Evolutionary conservation across 2,329 filamentous ascomycete genomes (phyloP).

Genomic region (Penicillium sp.): DNA sequence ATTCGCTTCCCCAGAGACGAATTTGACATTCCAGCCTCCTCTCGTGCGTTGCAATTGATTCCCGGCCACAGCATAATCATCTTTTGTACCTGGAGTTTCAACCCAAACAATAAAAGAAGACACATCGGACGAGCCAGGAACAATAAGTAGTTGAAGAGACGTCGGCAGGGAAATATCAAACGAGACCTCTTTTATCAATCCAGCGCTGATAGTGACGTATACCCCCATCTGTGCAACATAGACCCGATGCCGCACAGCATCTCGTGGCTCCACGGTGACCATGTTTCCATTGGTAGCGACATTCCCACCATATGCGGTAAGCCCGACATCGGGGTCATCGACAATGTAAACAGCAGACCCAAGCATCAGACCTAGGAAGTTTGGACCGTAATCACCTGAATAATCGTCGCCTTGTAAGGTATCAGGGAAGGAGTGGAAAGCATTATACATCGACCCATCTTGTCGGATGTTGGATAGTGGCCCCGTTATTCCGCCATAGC

Average conservation of each 20-base stretch:
- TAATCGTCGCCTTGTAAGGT: constrained; percentile 57
- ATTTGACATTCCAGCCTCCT: neutral
- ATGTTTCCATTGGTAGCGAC: neutral
- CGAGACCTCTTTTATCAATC: neutral
- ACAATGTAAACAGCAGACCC: neutral
- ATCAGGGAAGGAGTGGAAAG: constrained; percentile 59
- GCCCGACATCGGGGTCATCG: neutral
- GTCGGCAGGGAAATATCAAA: neutral
- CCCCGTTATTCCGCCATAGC: constrained; percentile 45
- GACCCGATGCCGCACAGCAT: neutral
- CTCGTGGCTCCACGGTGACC: neutral
- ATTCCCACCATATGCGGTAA: neutral
- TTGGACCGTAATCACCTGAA: constrained; percentile 58
- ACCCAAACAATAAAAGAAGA: neutral
- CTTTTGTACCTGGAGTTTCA: neutral
- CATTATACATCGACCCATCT: constrained; percentile 55
- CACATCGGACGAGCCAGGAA: neutral
- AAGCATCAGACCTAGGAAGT: constrained; percentile 50
- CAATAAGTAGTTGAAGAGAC: neutral
- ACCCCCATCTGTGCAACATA: neutral
- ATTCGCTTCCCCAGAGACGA: neutral
- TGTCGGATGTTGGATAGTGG: constrained; percentile 51
- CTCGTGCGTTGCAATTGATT: neutral
- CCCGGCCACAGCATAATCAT: neutral
- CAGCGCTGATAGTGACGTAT: neutral